Conservation (phyloP, 139 green algal species). For the Asterochloris sp. region DNA sequence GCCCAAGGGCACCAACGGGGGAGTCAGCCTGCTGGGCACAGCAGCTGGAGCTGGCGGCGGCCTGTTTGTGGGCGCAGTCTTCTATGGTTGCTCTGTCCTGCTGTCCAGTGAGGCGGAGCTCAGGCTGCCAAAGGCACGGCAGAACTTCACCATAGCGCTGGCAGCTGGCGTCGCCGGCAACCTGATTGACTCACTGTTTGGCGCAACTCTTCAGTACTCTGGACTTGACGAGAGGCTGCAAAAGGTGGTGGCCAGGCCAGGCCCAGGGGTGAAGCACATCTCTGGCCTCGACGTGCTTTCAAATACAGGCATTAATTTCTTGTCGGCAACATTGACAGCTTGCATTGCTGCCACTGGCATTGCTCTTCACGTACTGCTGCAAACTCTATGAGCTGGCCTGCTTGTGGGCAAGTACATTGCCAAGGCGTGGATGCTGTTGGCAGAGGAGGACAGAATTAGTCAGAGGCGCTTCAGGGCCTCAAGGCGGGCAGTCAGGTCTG, state of each 20-base stretch:
- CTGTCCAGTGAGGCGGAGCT: no score
- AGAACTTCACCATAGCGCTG: constrained; percentile 38
- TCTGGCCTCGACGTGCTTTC: not conserved
- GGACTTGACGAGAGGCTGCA: constrained; percentile 42
- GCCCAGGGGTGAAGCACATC: constrained; percentile 23
- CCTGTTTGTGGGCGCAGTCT: constrained; percentile 58
- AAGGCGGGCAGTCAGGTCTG: constrained; percentile 54
- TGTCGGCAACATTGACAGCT: not conserved
- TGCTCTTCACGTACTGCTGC: not conserved
- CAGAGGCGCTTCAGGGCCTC: constrained; percentile 53
- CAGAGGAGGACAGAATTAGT: not conserved
- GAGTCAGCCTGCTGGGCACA: constrained; percentile 70
- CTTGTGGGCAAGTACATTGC: not conserved
- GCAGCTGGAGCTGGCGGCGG: constrained; percentile 63
- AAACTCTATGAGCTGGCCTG: no score
- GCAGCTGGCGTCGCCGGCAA: constrained; percentile 70
- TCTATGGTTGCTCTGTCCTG: constrained; percentile 24
- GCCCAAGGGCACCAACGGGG: constrained; percentile 83
- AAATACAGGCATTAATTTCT: constrained; percentile 8
- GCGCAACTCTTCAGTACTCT: constrained; percentile 88
- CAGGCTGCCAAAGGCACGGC: no score
- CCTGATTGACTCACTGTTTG: constrained; percentile 88
- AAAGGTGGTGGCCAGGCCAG: constrained; percentile 46
- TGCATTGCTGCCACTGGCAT: not conserved
- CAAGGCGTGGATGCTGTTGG: not conserved